phyloP scores from a whole-genome alignment of 768 basidiomycete genomes.

The Termitomyces sp. region DNA sequence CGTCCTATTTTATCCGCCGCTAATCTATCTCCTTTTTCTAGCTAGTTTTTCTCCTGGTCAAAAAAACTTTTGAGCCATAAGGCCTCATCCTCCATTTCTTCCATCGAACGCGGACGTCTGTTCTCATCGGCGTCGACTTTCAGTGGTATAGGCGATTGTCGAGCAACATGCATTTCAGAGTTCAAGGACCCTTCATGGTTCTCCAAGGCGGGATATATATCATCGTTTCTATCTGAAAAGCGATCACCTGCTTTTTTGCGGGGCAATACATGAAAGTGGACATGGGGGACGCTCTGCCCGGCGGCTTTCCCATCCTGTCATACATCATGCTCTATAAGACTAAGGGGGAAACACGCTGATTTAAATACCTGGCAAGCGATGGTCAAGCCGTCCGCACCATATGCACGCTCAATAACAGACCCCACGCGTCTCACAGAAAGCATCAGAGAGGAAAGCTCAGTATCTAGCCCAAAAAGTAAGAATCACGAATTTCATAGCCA shows the following conservation, averaged over 20 bases:
- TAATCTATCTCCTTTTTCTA: background rate
- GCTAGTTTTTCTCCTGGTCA: constrained; percentile 13
- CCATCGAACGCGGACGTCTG: constrained; percentile 50
- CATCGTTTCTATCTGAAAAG: constrained; percentile 61
- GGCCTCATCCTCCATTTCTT: constrained; percentile 83
- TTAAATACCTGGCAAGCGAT: constrained; percentile 77
- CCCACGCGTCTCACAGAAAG: constrained; percentile 75
- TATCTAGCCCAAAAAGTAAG: constrained; percentile 21
- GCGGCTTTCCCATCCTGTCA: constrained; percentile 80
- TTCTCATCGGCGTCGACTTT: constrained; percentile 69
- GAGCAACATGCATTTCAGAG: constrained; percentile 27
- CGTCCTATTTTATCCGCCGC: background rate
- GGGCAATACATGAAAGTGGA: constrained; percentile 94
- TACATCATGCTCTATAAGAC: background rate
- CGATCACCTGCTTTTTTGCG: constrained; percentile 65
- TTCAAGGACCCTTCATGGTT: constrained; percentile 48
- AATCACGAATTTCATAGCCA: background rate
- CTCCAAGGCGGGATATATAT: constrained; percentile 79
- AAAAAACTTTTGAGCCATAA: constrained; percentile 61
- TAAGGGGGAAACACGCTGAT: background rate
- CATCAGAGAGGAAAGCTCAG: constrained; percentile 81
- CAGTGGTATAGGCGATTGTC: constrained; percentile 29
- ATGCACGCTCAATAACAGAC: constrained; percentile 72
- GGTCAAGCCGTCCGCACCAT: constrained; percentile 78
- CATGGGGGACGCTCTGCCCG: constrained; percentile 79